Evolutionary conservation across 331 rosid species (phyloP), one percentile per base, ranked within the genome.

Genomic region (Rosa hybrid): DNA sequence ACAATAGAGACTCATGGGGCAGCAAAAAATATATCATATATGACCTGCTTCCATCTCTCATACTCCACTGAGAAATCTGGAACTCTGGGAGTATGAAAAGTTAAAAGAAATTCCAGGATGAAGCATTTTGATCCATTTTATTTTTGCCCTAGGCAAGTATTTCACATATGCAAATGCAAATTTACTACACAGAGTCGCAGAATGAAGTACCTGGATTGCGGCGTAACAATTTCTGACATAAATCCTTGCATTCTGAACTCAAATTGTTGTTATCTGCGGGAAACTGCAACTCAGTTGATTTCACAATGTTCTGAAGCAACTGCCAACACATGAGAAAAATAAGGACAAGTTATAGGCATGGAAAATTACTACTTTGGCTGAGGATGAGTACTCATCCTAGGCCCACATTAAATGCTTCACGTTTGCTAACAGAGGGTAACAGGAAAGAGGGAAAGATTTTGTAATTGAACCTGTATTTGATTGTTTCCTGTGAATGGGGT

Each of bases 291-390:
- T 93, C 97, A n/a, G 91, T 93, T 67, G 99, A 87, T 82, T 92
- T 96, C 86, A 93, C 56, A 78, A 96, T 96, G 91, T 96, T 96
- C 83, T 96, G 97, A 72, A 91, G 94, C 88, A 96, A 88, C 99
- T 96, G 99, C 88, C 83, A 72, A 80, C 30, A 38, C 81, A 68
- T 81, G 44, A 78, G 53, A 68, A 56, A 85, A 62, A 38, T 64
- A 71, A 81, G 77, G 44, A 53, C 83, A 68, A 69, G 50, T 80
- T 34, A 77, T 50, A 80, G 45, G 57, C 9, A 81, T 42, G 50
- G 68, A 63, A 44, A 80, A 49, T 49, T 56, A 67, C 64, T 49
- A 79, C 23, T 71, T 75, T 76, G 41, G 78, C 39, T 21, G 79
- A 82, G 59, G 77, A 68, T 60, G 39, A 68, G 41, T 17, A 45